Conservation (phyloP, 768 basidiomycete species). For the Calocybe cyanea region DNA sequence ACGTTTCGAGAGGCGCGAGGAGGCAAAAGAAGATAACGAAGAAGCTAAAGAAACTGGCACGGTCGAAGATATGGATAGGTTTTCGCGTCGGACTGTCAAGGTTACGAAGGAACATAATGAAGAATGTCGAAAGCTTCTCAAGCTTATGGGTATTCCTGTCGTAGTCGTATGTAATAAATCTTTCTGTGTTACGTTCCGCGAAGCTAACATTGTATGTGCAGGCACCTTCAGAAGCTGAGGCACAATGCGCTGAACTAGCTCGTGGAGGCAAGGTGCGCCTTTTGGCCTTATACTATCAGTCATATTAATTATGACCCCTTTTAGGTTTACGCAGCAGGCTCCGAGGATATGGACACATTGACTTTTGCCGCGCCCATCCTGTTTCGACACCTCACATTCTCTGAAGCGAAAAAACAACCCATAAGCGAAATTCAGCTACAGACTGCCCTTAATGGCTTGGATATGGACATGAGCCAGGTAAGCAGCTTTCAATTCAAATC, state of each 20-base stretch:
- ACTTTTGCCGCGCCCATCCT: constrained; percentile 92
- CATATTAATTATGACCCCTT: neutral
- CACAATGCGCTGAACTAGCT: constrained; percentile 98
- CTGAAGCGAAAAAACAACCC: constrained; percentile 95
- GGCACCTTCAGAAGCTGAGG: constrained; percentile 99
- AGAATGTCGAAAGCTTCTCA: constrained; percentile 83
- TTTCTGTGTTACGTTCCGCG: neutral
- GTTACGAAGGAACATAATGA: constrained; percentile 96
- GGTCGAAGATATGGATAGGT: constrained; percentile 86
- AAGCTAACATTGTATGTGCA: constrained; percentile 25
- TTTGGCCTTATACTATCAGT: neutral
- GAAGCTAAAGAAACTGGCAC: constrained; percentile 98
- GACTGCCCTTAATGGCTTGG: constrained; percentile 80
- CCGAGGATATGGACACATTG: constrained; percentile 99
- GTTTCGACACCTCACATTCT: constrained; percentile 94
- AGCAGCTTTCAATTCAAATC: neutral
- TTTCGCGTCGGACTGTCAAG: constrained; percentile 87
- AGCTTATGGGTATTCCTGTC: constrained; percentile 95
- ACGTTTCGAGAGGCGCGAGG: constrained; percentile 86
- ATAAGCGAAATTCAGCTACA: constrained; percentile 89
- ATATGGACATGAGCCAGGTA: constrained; percentile 91
- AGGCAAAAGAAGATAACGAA: constrained; percentile 91
- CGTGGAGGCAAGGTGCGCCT: constrained; percentile 78
- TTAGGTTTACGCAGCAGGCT: constrained; percentile 94
- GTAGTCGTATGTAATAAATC: constrained; percentile 60